phyloP scores from a whole-genome alignment of 2,329 filamentous ascomycete genomes.

The Botrytis deweyae region DNA sequence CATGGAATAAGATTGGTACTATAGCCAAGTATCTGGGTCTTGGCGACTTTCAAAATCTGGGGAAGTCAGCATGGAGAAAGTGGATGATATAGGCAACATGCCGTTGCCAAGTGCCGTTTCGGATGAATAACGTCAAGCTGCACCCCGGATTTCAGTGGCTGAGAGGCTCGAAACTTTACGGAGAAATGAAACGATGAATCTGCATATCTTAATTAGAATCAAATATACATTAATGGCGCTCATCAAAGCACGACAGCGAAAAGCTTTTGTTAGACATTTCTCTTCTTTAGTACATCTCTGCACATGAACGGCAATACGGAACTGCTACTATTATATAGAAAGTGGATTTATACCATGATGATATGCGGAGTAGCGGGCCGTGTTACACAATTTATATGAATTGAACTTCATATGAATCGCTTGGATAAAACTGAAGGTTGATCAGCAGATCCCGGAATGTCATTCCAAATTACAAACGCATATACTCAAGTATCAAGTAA shows the following conservation, averaged over 20 bases:
- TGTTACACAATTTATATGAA: conserved; percentile 18
- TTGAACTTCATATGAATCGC: conserved; percentile 13
- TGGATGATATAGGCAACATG: neutral
- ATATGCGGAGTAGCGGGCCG: conserved; percentile 19
- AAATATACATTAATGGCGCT: neutral
- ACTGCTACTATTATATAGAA: neutral
- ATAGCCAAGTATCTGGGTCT: neutral
- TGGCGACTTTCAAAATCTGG: neutral
- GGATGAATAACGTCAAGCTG: neutral
- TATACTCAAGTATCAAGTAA: neutral
- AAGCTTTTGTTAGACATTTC: neutral
- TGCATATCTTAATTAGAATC: neutral
- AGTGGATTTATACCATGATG: neutral
- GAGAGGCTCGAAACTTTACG: neutral
- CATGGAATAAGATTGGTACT: neutral
- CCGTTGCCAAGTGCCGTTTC: neutral
- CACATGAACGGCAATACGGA: neutral
- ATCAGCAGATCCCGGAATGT: conserved; percentile 4
- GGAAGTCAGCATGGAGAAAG: neutral
- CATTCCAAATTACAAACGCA: neutral
- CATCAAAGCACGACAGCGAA: neutral
- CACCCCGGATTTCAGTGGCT: conserved; percentile 2
- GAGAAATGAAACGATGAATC: neutral
- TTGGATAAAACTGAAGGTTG: conserved; percentile 14
- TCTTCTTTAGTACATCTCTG: neutral